Conservation (phyloP, 75 land plant genomes). For the Pseudotsuga menziesii region DNA sequence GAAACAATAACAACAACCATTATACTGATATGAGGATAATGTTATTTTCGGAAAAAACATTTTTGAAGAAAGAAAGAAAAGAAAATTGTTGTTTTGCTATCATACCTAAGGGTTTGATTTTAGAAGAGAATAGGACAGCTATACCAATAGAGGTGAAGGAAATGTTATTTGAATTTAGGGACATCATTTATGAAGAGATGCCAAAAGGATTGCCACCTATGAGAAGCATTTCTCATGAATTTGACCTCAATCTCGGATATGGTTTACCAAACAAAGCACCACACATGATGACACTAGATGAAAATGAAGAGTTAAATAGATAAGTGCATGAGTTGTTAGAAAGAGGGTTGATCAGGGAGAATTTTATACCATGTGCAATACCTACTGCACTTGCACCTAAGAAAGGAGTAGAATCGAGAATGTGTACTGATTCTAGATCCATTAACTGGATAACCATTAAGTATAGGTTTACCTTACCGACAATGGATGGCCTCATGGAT, state of each 20-base stretch:
- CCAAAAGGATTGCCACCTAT: background rate
- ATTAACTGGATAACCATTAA: no score
- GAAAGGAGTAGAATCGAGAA: background rate
- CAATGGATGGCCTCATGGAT: background rate
- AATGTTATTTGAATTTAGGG: background rate
- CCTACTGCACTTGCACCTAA: background rate
- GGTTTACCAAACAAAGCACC: background rate
- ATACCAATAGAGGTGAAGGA: no score
- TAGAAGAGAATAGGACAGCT: background rate
- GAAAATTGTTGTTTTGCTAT: no score
- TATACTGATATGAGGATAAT: no score
- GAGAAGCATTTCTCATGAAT: background rate
- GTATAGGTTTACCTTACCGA: background rate
- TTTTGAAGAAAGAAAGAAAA: background rate
- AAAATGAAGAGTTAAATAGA: background rate
- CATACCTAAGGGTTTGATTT: background rate
- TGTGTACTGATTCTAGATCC: no score
- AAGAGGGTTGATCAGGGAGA: background rate
- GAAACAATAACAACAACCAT: no score
- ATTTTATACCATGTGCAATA: background rate
- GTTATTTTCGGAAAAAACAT: background rate
- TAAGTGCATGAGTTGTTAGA: background rate
- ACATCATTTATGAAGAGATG: background rate
- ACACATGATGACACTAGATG: background rate
- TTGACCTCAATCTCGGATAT: background rate